Evolutionary conservation across 371 early-diverging fungal genomes (phyloP).

Genomic region (Actinomortierella ambigua): DNA sequence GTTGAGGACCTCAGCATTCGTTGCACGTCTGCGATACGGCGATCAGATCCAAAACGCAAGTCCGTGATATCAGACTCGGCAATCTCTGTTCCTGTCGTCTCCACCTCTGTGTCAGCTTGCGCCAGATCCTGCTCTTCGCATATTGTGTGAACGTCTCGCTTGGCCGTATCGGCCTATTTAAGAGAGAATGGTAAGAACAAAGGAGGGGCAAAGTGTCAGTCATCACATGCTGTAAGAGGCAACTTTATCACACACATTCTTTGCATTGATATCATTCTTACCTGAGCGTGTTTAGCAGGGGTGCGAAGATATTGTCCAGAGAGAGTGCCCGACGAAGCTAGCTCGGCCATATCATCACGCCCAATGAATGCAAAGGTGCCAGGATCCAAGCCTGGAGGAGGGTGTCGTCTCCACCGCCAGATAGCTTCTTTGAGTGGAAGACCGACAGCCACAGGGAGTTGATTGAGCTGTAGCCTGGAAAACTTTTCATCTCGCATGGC

Average conservation of each 20-base stretch:
- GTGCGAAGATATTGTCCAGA: conserved; percentile 16
- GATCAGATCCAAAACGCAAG: conserved; percentile 69
- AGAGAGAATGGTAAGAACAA: conserved; percentile 13
- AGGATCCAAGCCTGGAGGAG: conserved; percentile 16
- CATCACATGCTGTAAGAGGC: neutral
- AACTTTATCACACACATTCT: neutral
- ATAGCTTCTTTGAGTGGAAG: conserved; percentile 27
- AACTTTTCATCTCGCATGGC: conserved; percentile 43
- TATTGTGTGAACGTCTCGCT: conserved; percentile 20
- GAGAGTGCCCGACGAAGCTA: conserved; percentile 17
- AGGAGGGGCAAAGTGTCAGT: conserved; percentile 4
- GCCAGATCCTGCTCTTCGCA: conserved; percentile 21
- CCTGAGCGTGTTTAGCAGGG: neutral
- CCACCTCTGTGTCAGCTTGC: conserved; percentile 23
- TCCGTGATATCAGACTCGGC: conserved; percentile 51
- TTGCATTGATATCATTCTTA: neutral
- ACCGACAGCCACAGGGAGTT: conserved; percentile 23
- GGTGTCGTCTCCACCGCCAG: conserved; percentile 26
- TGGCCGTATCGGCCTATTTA: conserved; percentile 7
- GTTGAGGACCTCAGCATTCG: conserved; percentile 57
- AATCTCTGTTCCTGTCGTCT: conserved; percentile 46
- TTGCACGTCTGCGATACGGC: conserved; percentile 65
- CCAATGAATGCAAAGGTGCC: conserved; percentile 43
- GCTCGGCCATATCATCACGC: conserved; percentile 68
- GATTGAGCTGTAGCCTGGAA: conserved; percentile 17